Evolutionary conservation across 768 basidiomycete genomes (phyloP).

Genomic region (Naganishia kalamii): DNA sequence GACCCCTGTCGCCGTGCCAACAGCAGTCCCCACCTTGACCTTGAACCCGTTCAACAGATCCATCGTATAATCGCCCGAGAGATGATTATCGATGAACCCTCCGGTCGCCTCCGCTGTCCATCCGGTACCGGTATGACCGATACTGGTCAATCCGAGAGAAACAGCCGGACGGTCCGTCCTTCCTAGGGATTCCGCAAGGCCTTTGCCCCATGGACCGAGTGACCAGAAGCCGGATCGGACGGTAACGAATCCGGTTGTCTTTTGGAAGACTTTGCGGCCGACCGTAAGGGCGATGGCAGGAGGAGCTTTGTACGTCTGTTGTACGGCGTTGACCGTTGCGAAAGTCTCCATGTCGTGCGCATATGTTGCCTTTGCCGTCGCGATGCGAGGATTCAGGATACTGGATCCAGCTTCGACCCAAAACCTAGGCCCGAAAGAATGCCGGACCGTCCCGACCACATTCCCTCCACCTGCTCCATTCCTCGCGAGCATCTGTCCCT

Average conservation of each 20-base stretch:
- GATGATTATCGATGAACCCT: slow-evolving; percentile 31
- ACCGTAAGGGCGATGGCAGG: slow-evolving; percentile 44
- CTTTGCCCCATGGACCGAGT: slow-evolving; percentile 44
- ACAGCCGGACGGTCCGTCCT: slow-evolving; percentile 32
- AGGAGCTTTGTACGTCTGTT: slow-evolving; percentile 37
- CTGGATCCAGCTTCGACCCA: slow-evolving; percentile 46
- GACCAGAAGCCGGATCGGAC: slow-evolving; percentile 43
- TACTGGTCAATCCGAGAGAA: slow-evolving; percentile 39
- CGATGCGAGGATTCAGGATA: slow-evolving; percentile 34
- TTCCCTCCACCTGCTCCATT: slow-evolving; percentile 49
- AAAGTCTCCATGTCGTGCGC: slow-evolving; percentile 40
- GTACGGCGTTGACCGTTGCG: slow-evolving; percentile 38
- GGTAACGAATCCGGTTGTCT: slow-evolving; percentile 46
- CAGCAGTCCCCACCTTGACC: slow-evolving; percentile 35
- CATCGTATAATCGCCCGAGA: slow-evolving; percentile 38
- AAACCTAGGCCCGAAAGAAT: slow-evolving; percentile 66
- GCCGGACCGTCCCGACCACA: slow-evolving; percentile 64
- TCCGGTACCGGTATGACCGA: slow-evolving; percentile 33
- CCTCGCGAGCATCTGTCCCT: slow-evolving; percentile 43
- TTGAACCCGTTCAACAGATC: slow-evolving; percentile 42
- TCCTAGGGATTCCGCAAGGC: slow-evolving; percentile 23
- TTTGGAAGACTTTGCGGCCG: slow-evolving; percentile 42
- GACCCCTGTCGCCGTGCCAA: slow-evolving; percentile 29
- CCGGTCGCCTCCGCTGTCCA: slow-evolving; percentile 44
- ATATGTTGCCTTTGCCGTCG: slow-evolving; percentile 37